A percentile compares a stretch with the other conserved stretches of the same genome.
phyloP scores from a whole-genome alignment of 2,329 filamentous ascomycete genomes.

The Aspergillus transmontanensis region DNA sequence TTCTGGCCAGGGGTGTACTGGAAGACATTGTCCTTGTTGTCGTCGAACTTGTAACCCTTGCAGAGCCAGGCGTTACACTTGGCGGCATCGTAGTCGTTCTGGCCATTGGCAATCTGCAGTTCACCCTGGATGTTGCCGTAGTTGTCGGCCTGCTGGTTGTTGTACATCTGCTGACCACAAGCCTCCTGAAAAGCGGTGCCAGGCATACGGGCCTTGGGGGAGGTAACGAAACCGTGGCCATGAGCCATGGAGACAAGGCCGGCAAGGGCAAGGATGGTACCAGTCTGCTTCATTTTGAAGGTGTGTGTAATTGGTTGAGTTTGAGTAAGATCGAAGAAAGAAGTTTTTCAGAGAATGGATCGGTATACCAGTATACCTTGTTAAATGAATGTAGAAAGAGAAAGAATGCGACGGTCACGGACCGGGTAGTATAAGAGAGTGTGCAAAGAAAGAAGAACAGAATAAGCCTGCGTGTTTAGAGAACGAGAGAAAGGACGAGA shows the following conservation, averaged over 20 bases:
- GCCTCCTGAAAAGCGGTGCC: conserved; percentile 54
- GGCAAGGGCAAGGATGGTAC: conserved; percentile 46
- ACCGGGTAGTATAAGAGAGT: conserved; percentile 22
- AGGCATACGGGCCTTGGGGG: conserved; percentile 52
- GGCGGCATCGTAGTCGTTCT: conserved; percentile 52
- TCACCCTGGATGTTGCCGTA: conserved; percentile 61
- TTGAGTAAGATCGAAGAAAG: conserved; percentile 16
- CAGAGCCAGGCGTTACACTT: conserved; percentile 58
- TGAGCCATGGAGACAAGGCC: conserved; percentile 50
- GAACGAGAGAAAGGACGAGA: conserved; percentile 9
- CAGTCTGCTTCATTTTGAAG: conserved; percentile 47
- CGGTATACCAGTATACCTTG: conserved; percentile 29
- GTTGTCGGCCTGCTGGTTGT: conserved; percentile 56
- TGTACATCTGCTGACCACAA: conserved; percentile 58
- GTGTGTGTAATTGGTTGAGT: not conserved
- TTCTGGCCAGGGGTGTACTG: conserved; percentile 52
- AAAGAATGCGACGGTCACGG: conserved; percentile 27
- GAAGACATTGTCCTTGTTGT: conserved; percentile 57
- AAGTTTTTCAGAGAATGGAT: conserved; percentile 17
- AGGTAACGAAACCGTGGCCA: conserved; percentile 57
- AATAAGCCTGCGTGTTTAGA: conserved; percentile 22
- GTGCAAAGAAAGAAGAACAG: conserved; percentile 19
- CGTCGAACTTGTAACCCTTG: conserved; percentile 61
- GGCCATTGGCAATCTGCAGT: conserved; percentile 51
- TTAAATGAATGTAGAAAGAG: conserved; percentile 13